Evolutionary conservation across 2,329 filamentous ascomycete species (phyloP).

Genomic region (Colletotrichum scovillei): DNA sequence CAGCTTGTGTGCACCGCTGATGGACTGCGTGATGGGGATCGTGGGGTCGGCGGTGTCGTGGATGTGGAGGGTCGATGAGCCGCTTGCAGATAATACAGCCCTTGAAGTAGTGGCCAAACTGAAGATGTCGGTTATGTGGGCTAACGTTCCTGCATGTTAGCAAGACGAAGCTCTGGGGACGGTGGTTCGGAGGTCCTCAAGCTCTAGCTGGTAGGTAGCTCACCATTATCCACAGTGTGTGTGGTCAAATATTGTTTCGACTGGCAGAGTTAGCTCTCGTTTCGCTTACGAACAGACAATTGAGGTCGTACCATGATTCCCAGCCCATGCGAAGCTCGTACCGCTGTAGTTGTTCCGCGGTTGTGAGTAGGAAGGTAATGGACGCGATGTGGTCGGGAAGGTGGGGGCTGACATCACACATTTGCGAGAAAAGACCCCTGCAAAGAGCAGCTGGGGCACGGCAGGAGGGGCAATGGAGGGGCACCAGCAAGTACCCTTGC

Average conservation of each 20-base stretch:
- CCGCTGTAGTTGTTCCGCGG: conserved; percentile 37
- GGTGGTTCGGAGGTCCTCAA: background rate
- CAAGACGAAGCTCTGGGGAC: background rate
- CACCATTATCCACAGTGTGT: conserved; percentile 89
- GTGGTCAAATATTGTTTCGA: conserved; percentile 98
- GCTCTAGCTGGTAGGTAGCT: conserved; percentile 40
- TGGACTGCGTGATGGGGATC: conserved; percentile 82
- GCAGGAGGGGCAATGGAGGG: conserved; percentile 32
- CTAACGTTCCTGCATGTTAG: conserved; percentile 53
- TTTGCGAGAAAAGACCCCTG: conserved; percentile 24
- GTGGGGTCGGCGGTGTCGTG: conserved; percentile 78
- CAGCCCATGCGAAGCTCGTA: conserved; percentile 46
- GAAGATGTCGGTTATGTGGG: conserved; percentile 87
- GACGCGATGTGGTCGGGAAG: conserved; percentile 23
- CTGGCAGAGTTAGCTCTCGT: conserved; percentile 57
- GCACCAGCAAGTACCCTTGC: background rate
- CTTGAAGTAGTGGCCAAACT: conserved; percentile 80
- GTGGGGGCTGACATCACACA: conserved; percentile 37
- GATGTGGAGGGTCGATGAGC: conserved; percentile 83
- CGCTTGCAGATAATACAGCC: conserved; percentile 84
- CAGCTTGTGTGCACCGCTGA: conserved; percentile 83
- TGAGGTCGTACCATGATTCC: conserved; percentile 51
- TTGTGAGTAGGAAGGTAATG: conserved; percentile 32
- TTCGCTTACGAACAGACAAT: background rate
- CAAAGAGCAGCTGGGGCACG: background rate